Percentiles rank a stretch among this genome's conserved stretches.
These are phyloP conservation scores for Lepidium africanum DNA, from an alignment of 345 rosid species.

Conservation along the genomic window DNA sequence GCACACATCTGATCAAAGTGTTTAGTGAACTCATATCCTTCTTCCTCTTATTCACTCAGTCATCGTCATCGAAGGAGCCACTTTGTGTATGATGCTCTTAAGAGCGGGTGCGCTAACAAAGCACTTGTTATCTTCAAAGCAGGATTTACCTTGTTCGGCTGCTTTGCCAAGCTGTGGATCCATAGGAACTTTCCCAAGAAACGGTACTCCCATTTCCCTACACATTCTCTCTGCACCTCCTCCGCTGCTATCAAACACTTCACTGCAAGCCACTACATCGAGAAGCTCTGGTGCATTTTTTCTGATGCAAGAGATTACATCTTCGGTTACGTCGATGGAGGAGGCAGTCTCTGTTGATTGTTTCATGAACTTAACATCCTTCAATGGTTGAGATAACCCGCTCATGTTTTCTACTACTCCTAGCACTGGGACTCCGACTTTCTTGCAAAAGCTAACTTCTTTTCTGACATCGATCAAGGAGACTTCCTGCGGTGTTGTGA, in stretches of 20 bases:
- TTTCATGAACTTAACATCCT: constrained; percentile 57
- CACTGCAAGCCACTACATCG: constrained; percentile 43
- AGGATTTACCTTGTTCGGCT: constrained; percentile 86
- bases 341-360: constrained; percentile 36
- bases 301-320: constrained; percentile 39
- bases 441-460: constrained; percentile 92
- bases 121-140: constrained; percentile 66
- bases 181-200: constrained; percentile 85
- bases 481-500: constrained; percentile 91
- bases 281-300: constrained; percentile 77
- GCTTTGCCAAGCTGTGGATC: constrained; percentile 84
- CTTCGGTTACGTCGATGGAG: constrained; percentile 53
- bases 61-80: constrained; percentile 26
- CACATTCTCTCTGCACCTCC: constrained; percentile 91
- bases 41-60: constrained; percentile 5
- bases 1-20: background rate
- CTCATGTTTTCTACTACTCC: constrained; percentile 99
- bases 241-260: constrained; percentile 79
- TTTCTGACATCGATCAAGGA: constrained; percentile 90
- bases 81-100: constrained; percentile 52
- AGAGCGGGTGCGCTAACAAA: constrained; percentile 57
- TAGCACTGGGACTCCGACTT: constrained; percentile 73
- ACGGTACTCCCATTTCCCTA: constrained; percentile 69
- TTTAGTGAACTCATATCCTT: background rate
- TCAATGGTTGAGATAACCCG: constrained; percentile 66